phyloP scores from a whole-genome alignment of 176 grass and related monocot genomes.

The Carex pumila region DNA sequence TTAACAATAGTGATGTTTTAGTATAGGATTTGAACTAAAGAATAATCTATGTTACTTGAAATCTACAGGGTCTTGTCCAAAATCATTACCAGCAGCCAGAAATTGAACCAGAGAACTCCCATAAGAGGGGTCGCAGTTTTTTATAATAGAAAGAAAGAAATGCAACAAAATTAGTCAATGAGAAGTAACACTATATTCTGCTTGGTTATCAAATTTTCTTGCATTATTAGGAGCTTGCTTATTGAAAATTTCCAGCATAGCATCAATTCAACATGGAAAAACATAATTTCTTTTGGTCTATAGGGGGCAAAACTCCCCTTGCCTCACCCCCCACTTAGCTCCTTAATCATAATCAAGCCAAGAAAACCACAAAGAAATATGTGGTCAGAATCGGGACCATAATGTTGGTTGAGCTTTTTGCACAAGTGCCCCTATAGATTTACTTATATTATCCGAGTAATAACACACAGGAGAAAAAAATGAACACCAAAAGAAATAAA shows the following conservation, averaged over 20 bases:
- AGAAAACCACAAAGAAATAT: neutral
- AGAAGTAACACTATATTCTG: neutral
- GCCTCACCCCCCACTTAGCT: neutral
- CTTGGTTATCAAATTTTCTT: neutral
- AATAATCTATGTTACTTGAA: neutral
- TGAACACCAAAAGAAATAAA: neutral
- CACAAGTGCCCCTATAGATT: neutral
- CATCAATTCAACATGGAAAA: neutral
- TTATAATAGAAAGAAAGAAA: neutral
- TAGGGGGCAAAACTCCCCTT: neutral
- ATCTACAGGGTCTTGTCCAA: neutral
- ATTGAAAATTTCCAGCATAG: neutral
- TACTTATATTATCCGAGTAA: neutral
- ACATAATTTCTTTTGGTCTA: neutral
- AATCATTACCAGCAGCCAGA: neutral
- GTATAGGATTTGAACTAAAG: neutral
- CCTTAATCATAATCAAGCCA: neutral
- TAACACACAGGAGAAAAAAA: neutral
- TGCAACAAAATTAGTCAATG: neutral
- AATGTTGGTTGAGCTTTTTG: neutral
- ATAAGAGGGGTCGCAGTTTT: neutral
- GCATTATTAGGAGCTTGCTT: neutral
- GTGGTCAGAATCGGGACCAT: neutral
- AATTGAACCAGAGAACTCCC: neutral
- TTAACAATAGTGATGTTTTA: neutral